A percentile compares a stretch with the other conserved stretches of the same genome.
phyloP scores from a whole-genome alignment of 768 basidiomycete species.

The Amanita rimosa region DNA sequence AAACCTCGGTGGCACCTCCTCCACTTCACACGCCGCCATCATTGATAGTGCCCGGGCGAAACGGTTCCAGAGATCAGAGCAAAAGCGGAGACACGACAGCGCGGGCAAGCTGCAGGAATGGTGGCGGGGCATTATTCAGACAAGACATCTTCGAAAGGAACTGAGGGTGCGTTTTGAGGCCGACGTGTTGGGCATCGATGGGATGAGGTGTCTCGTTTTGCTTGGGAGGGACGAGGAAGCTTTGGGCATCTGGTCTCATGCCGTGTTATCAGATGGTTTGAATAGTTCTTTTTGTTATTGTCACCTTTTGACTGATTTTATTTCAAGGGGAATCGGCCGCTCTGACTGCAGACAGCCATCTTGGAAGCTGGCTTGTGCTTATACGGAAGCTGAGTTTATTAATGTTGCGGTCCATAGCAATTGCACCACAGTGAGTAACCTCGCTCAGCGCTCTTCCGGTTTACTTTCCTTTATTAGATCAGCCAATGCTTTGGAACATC shows the following conservation, averaged over 20 bases:
- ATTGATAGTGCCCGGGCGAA: conserved; percentile 52
- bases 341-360: conserved; percentile 23
- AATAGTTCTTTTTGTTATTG: conserved; percentile 11
- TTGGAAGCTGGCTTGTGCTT: conserved; percentile 35
- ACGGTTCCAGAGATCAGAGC: conserved; percentile 44
- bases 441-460: not conserved
- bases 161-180: conserved; percentile 38
- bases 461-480: conserved; percentile 25
- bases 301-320: not conserved
- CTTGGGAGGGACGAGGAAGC: conserved; percentile 39
- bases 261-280: conserved; percentile 19
- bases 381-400: conserved; percentile 36
- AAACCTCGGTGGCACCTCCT: conserved; percentile 56
- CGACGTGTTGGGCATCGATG: conserved; percentile 42
- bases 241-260: conserved; percentile 34
- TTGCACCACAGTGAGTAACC: conserved; percentile 35
- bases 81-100: conserved; percentile 42
- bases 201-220: conserved; percentile 55
- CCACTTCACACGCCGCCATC: conserved; percentile 40
- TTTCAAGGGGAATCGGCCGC: conserved; percentile 29
- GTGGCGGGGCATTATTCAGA: conserved; percentile 48
- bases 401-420: conserved; percentile 42
- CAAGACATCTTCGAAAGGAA: conserved; percentile 26
- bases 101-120: conserved; percentile 56
- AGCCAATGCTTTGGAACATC: conserved; percentile 30